These are phyloP conservation scores for Micromonas pusilla DNA, from an alignment of 139 green algal species.

Conservation along the genomic window DNA sequence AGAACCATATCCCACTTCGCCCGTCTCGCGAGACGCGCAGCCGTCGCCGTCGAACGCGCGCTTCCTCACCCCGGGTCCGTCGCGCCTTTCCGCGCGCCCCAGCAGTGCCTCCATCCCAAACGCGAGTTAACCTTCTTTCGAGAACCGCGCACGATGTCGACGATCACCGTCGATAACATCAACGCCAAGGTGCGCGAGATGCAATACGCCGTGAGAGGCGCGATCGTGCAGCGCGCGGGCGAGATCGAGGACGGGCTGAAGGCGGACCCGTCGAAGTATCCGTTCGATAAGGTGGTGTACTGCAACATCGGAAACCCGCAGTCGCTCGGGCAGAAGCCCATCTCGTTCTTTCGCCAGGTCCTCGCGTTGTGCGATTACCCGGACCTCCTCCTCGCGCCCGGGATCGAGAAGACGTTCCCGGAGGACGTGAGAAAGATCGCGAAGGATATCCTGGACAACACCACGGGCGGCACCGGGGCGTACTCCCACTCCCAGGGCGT, in stretches of 20 bases:
- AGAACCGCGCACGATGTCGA: neutral
- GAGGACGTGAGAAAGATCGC: slow-evolving; percentile 69
- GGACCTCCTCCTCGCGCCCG: slow-evolving; percentile 65
- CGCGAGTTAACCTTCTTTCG: too few species aligned
- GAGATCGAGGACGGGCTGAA: slow-evolving; percentile 71
- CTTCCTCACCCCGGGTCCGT: too few species aligned
- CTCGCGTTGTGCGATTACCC: slow-evolving; percentile 58
- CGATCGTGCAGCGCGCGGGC: slow-evolving; percentile 78
- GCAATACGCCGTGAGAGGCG: slow-evolving; percentile 83
- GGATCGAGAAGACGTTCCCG: slow-evolving; percentile 64
- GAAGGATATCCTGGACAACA: slow-evolving; percentile 55
- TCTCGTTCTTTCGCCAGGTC: slow-evolving; percentile 82
- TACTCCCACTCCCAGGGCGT: slow-evolving; percentile 81
- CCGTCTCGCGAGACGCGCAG: too few species aligned
- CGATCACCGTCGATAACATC: slow-evolving; percentile 35
- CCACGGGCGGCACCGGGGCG: slow-evolving; percentile 69
- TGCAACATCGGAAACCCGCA: slow-evolving; percentile 84
- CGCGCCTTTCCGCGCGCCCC: too few species aligned
- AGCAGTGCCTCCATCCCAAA: too few species aligned
- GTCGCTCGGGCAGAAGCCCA: slow-evolving; percentile 72
- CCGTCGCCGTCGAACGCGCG: too few species aligned
- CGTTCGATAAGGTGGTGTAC: slow-evolving; percentile 23
- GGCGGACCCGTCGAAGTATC: slow-evolving; percentile 38
- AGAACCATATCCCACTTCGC: too few species aligned
- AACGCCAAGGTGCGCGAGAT: slow-evolving; percentile 71